A percentile compares a stretch with the other conserved stretches of the same genome.
Conservation (phyloP, 352 stramenopile species). For the Pythium oligandrum region DNA sequence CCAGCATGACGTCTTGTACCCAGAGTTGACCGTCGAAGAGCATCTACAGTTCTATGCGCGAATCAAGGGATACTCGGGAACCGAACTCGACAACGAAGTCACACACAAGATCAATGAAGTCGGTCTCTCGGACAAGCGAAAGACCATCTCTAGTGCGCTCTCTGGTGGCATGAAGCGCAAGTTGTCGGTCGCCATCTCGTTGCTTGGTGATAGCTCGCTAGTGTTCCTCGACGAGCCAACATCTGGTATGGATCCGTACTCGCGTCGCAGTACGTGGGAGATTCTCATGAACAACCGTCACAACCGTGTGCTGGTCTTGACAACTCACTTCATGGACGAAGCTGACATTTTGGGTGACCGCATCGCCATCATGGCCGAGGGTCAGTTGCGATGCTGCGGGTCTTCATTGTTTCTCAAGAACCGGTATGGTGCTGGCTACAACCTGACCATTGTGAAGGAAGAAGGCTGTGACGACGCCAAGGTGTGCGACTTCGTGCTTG, state of each 20-base stretch:
- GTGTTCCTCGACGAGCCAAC: slow-evolving; percentile 22
- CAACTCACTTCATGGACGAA: slow-evolving; percentile 34
- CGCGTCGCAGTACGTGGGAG: slow-evolving; percentile 86
- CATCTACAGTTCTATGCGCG: slow-evolving; percentile 44
- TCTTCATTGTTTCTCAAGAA: slow-evolving; percentile 86
- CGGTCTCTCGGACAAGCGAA: slow-evolving; percentile 31
- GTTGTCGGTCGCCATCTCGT: slow-evolving; percentile 79
- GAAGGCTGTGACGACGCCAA: slow-evolving; percentile 12
- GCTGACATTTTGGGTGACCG: slow-evolving; percentile 65
- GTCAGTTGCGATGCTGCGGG: slow-evolving; percentile 29
- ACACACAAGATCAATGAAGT: slow-evolving; percentile 29
- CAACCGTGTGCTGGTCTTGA: slow-evolving; percentile 68
- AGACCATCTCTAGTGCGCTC: slow-evolving; percentile 32
- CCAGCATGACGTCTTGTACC: slow-evolving; percentile 63
- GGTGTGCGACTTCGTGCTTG: slow-evolving; percentile 30
- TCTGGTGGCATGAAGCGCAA: slow-evolving; percentile 83
- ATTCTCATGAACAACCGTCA: slow-evolving; percentile 41
- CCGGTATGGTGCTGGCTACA: slow-evolving; percentile 83
- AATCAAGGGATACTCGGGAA: slow-evolving; percentile 31
- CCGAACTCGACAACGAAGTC: slow-evolving; percentile 9
- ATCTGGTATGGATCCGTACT: slow-evolving; percentile 28
- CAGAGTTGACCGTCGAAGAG: slow-evolving; percentile 46
- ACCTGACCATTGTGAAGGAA: slow-evolving; percentile 30
- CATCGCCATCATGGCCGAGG: slow-evolving; percentile 66
- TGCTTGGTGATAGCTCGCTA: too few species aligned